These are phyloP conservation scores for Ascochyta lentis DNA, from an alignment of 2,329 filamentous ascomycete genomes.

Conservation along the genomic window DNA sequence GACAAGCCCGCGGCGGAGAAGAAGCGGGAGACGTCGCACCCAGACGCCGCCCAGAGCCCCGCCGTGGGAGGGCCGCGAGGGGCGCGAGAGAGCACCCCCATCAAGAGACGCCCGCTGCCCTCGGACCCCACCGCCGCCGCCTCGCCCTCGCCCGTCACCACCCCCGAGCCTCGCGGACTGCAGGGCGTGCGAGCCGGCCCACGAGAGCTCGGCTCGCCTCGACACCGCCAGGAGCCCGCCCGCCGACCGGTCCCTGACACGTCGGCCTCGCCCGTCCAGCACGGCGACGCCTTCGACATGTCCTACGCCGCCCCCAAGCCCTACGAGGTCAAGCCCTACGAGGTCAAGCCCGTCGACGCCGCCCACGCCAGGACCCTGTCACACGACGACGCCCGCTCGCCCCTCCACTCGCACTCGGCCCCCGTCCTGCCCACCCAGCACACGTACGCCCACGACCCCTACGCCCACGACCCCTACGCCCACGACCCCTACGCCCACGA, in stretches of 20 bases:
- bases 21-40: conserved; percentile 52
- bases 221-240: conserved; percentile 34
- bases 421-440: conserved; percentile 49
- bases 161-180: conserved; percentile 41
- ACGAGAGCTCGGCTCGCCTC: conserved; percentile 45
- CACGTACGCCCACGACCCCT: conserved; percentile 29
- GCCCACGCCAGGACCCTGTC: conserved; percentile 39
- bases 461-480: no score
- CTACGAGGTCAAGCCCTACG: conserved; percentile 34
- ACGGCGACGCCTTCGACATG: conserved; percentile 42
- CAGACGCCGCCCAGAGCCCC: conserved; percentile 43
- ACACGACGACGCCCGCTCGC: conserved; percentile 38
- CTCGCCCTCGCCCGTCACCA: conserved; percentile 48
- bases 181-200: conserved; percentile 41
- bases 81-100: conserved; percentile 60
- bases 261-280: conserved; percentile 26
- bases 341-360: conserved; percentile 34
- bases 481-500: no score
- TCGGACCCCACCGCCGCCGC: conserved; percentile 69
- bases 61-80: conserved; percentile 50
- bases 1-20: conserved; percentile 70
- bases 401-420: conserved; percentile 55
- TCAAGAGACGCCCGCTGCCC: conserved; percentile 85
- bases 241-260: conserved; percentile 41
- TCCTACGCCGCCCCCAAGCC: conserved; percentile 47